These are phyloP conservation scores for Yamadazyma atlantica DNA, from an alignment of 1,139 yeast genomes.

Conservation along the genomic window DNA sequence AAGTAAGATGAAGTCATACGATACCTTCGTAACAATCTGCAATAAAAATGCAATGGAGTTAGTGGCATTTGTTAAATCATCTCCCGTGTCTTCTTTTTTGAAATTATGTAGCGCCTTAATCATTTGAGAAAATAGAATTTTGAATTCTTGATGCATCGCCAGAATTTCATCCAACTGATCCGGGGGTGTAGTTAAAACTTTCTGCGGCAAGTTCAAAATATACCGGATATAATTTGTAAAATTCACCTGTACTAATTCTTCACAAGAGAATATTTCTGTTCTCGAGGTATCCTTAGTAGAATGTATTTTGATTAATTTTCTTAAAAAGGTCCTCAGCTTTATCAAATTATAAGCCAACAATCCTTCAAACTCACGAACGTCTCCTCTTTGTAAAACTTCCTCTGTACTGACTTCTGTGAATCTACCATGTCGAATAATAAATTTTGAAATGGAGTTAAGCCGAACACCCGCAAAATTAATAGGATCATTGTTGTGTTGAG, in stretches of 20 bases:
- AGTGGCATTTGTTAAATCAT: conserved; percentile 17
- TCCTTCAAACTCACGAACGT: conserved; percentile 30
- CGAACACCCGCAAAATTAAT: conserved; percentile 43
- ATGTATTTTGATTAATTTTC: conserved; percentile 23
- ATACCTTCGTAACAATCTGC: conserved; percentile 35
- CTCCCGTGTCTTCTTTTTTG: conserved; percentile 34
- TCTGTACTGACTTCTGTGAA: conserved; percentile 10
- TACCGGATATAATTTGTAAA: conserved; percentile 40
- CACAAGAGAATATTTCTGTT: conserved; percentile 23
- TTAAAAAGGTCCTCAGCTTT: conserved; percentile 26
- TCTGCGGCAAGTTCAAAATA: conserved; percentile 31
- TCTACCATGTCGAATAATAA: conserved; percentile 27
- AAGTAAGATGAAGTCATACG: conserved; percentile 41
- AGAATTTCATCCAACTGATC: conserved; percentile 22
- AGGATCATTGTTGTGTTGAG: conserved; percentile 39
- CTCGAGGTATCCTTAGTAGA: conserved; percentile 8
- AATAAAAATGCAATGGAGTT: conserved; percentile 23
- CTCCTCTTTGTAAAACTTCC: conserved; percentile 17
- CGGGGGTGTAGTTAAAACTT: conserved; percentile 12
- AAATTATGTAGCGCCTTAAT: conserved; percentile 27
- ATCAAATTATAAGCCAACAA: conserved; percentile 34
- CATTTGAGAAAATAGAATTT: conserved; percentile 24
- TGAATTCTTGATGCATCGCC: conserved; percentile 30
- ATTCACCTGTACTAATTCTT: conserved; percentile 41
- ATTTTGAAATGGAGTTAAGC: conserved; percentile 37